These are phyloP conservation scores for Acanthamoeba sp. DNA, from an alignment of 208 protist species.

Conservation along the genomic window DNA sequence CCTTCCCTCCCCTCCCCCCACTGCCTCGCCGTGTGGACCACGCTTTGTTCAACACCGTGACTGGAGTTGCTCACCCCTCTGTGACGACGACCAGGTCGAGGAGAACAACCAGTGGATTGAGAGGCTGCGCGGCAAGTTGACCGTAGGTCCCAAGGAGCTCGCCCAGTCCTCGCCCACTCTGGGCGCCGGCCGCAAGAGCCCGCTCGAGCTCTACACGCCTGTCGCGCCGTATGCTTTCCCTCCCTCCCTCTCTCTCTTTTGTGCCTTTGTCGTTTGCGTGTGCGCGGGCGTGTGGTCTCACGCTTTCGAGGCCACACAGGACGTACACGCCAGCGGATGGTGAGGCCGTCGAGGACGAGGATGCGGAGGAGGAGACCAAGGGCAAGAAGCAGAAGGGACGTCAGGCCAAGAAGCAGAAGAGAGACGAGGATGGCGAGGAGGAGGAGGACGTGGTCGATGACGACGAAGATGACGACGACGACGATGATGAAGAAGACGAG, in stretches of 20 bases:
- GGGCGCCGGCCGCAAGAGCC: slow-evolving; percentile 40
- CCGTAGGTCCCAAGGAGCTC: slow-evolving; percentile 19
- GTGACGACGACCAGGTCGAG: neutral
- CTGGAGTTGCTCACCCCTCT: neutral
- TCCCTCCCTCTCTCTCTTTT: neutral
- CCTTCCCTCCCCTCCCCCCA: neutral
- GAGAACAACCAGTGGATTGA: slow-evolving; percentile 25
- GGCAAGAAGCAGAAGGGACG: neutral
- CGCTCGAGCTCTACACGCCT: slow-evolving; percentile 39
- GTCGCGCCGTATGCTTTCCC: neutral
- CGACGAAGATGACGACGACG: neutral
- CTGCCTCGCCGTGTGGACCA: no score
- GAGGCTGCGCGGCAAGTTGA: neutral
- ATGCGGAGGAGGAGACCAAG: neutral
- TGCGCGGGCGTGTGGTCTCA: no score
- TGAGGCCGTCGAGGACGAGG: neutral
- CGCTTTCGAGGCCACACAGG: no score
- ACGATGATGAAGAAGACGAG: slow-evolving; percentile 3
- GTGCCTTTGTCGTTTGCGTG: neutral
- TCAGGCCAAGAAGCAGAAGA: neutral
- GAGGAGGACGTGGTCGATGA: slow-evolving; percentile 5
- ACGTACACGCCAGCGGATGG: neutral
- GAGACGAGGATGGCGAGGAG: neutral
- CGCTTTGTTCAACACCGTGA: neutral
- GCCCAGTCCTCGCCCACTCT: neutral